Conservation (phyloP, 345 rosid genomes). For the Kandelia obovata region DNA sequence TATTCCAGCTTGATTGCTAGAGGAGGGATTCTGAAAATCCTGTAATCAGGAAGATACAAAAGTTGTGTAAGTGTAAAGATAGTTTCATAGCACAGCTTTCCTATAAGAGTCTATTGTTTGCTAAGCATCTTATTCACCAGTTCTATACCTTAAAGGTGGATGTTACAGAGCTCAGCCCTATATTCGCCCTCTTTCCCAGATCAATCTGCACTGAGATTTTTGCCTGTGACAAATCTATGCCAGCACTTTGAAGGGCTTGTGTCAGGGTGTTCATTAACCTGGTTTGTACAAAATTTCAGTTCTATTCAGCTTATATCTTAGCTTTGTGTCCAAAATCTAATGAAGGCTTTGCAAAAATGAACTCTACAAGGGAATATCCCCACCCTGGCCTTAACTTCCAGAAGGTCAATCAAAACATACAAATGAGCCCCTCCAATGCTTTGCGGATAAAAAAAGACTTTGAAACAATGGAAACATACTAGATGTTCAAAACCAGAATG, state of each 20-base stretch:
- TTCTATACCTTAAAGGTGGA: constrained; percentile 45
- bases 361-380: neutral
- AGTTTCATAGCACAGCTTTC: neutral
- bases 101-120: neutral
- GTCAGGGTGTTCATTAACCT: constrained; percentile 29
- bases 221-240: constrained; percentile 31
- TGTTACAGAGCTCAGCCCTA: constrained; percentile 38
- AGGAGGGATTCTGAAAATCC: constrained; percentile 38
- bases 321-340: neutral
- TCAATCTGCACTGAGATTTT: constrained; percentile 33
- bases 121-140: neutral
- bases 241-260: constrained; percentile 26
- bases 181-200: constrained; percentile 51
- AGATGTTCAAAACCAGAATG: neutral
- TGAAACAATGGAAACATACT: neutral
- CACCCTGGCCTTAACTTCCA: neutral
- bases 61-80: neutral
- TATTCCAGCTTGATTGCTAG: constrained; percentile 31
- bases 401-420: neutral
- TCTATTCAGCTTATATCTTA: neutral
- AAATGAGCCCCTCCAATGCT: neutral
- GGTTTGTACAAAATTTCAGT: constrained; percentile 13
- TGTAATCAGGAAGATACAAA: constrained; percentile 20
- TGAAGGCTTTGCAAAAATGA: neutral
- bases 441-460: neutral